Evolutionary conservation across 78 protist genomes (phyloP), one percentile per base, ranked within the genome.

Genomic region (Acrasis kona): DNA sequence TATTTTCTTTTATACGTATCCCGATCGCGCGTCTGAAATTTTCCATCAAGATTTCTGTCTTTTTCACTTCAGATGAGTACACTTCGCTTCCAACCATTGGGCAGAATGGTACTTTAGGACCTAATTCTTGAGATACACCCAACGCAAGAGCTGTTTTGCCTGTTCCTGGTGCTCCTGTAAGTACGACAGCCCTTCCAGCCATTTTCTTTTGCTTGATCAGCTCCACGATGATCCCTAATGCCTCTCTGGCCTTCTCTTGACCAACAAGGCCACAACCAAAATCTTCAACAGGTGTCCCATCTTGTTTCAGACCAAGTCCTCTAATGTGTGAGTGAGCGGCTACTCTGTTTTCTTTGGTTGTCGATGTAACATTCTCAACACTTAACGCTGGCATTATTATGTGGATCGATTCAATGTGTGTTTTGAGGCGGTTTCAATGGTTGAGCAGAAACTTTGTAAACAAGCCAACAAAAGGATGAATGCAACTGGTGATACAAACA

Each of bases 111-210:
- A 96, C 98, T 72, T 96, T 96, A 4, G 93, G 81, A 0, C 99
- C 99, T 0, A 98, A 91, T 66, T 97, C 99, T 29, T 91, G 91
- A 28, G 98, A 75, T 7, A 98, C 84, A 28, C 95, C 99, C 3
- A 95, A 86, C 10, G 99, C 98, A 0, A 98, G 79, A 8, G 99
- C 99, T 2, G 70, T 67, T 65, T 82, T 85, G 28, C 89, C 97
- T 0, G 97, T 96, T 9, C 99, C 99, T 0, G 99, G 99, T 7
- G 99, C 92, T 4, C 99, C 99, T 0, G 99, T 99, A 31, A 98
- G 71, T 29, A 98, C 69, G 39, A 97, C 76, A 0, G 99, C 99
- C 3, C 98, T 84, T 0, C 99, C 99, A 2, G 99, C 99, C 99
- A 97, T 95, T 79, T 96, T 94, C 85, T 97, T 97, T 0, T 88